phyloP scores from a whole-genome alignment of 2,329 filamentous ascomycete genomes.

The Leptographium wingfieldii region DNA sequence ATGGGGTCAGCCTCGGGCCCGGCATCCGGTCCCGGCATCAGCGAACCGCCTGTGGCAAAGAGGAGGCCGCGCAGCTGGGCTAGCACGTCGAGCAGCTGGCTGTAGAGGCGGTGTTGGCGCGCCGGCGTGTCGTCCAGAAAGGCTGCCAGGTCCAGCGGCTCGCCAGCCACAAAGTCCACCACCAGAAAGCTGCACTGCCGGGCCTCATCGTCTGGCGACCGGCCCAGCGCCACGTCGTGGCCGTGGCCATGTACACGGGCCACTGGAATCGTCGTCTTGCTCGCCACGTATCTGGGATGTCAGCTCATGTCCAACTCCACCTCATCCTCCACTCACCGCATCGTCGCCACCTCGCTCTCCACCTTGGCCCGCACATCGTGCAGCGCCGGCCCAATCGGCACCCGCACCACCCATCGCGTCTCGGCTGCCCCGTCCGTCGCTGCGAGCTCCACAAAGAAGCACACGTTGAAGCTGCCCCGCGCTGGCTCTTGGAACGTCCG shows the following conservation, averaged over 20 bases:
- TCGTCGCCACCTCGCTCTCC: conserved; percentile 16
- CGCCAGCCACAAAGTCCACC: conserved; percentile 12
- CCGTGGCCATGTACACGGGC: conserved; percentile 14
- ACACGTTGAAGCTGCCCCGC: conserved; percentile 6
- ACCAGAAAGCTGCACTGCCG: conserved; percentile 13
- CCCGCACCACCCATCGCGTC: conserved; percentile 13
- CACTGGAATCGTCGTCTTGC: conserved; percentile 14
- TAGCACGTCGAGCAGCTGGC: conserved; percentile 14
- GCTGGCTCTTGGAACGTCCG: not conserved
- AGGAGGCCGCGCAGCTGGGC: conserved; percentile 14
- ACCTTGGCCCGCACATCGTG: conserved; percentile 16
- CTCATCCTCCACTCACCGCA: conserved; percentile 9
- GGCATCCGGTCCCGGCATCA: conserved; percentile 15
- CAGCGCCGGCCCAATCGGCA: conserved; percentile 15
- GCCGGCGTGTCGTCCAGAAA: conserved; percentile 3
- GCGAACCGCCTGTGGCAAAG: conserved; percentile 15
- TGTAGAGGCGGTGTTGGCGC: conserved; percentile 11
- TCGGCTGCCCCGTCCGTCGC: not conserved
- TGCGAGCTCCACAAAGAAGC: conserved; percentile 5
- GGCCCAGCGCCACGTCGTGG: not conserved
- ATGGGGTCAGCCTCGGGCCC: conserved; percentile 7
- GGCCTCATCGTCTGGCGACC: not conserved
- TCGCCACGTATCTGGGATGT: conserved; percentile 12
- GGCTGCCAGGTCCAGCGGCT: conserved; percentile 11
- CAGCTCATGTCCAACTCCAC: not conserved